Conservation (phyloP, 345 rosid species). For the Hypericum perforatum region DNA sequence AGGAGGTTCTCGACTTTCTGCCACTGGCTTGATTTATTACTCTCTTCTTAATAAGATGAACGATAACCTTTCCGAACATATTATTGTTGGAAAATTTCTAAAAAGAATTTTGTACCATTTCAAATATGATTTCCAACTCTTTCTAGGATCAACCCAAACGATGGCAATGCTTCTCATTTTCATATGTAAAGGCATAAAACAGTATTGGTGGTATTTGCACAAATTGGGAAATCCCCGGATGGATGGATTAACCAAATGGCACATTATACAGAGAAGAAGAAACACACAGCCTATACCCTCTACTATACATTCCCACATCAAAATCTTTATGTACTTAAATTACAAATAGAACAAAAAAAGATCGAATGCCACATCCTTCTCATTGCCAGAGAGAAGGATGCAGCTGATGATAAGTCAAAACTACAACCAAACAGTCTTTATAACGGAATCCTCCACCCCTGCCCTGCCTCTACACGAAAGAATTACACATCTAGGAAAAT, state of each 20-base stretch:
- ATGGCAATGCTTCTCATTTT: neutral
- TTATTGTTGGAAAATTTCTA: no score
- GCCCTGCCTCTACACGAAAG: conserved; percentile 11
- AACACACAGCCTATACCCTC: conserved; percentile 28
- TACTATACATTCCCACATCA: conserved; percentile 35
- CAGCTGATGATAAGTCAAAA: conserved; percentile 12
- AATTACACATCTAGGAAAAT: conserved; percentile 16
- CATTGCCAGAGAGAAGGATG: conserved; percentile 11
- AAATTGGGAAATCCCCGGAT: conserved; percentile 2
- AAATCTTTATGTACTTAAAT: conserved; percentile 30
- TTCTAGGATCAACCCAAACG: no score
- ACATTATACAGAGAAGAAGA: conserved; percentile 11
- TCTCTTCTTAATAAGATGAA: no score
- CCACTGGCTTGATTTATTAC: no score
- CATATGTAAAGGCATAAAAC: neutral
- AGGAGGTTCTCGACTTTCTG: no score
- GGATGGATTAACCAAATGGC: neutral
- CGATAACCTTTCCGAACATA: no score
- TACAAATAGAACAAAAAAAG: conserved; percentile 20
- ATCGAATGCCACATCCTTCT: conserved; percentile 9
- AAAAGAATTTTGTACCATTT: no score
- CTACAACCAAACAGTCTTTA: conserved; percentile 11
- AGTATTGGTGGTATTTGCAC: conserved; percentile 1
- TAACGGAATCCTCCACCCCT: conserved; percentile 7
- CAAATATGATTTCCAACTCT: no score